A percentile compares a stretch with the other conserved stretches of the same genome.
Evolutionary conservation across 257 asterid species (phyloP).

Genomic region (Solanum pimpinellifolium): DNA sequence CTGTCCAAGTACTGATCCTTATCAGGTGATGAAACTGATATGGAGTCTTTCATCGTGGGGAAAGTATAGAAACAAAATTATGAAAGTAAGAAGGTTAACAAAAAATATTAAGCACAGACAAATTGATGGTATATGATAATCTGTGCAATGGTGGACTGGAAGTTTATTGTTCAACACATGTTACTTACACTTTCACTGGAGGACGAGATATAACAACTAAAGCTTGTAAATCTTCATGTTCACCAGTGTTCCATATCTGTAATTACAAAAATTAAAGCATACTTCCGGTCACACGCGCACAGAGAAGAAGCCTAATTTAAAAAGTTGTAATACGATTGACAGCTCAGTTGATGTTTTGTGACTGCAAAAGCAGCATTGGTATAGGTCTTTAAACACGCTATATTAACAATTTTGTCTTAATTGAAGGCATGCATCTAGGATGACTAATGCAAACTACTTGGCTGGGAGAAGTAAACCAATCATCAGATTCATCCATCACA

Average conservation of each 20-base stretch:
- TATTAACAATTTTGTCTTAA: not conserved
- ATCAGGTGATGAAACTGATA: not conserved
- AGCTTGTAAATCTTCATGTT: conserved; percentile 59
- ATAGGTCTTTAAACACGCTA: not conserved
- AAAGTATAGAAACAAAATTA: not conserved
- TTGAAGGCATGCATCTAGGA: not conserved
- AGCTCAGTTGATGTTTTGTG: not conserved
- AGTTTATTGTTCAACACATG: not conserved
- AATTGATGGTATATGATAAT: not conserved
- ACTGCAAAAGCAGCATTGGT: not conserved
- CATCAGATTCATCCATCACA: not conserved
- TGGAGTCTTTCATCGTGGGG: not conserved
- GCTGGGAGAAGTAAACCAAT: not conserved
- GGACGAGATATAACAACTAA: conserved; percentile 82
- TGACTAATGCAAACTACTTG: not conserved
- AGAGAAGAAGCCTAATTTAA: not conserved
- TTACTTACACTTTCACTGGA: conserved; percentile 76
- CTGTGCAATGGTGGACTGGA: not conserved
- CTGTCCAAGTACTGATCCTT: not conserved
- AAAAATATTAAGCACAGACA: not conserved
- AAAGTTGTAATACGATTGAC: not conserved
- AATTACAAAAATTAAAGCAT: conserved; percentile 3
- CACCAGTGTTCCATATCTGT: conserved; percentile 69
- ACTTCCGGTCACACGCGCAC: not conserved
- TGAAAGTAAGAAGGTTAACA: not conserved